phyloP scores from a whole-genome alignment of 164 flowering plant species.

The Amborella trichopoda region DNA sequence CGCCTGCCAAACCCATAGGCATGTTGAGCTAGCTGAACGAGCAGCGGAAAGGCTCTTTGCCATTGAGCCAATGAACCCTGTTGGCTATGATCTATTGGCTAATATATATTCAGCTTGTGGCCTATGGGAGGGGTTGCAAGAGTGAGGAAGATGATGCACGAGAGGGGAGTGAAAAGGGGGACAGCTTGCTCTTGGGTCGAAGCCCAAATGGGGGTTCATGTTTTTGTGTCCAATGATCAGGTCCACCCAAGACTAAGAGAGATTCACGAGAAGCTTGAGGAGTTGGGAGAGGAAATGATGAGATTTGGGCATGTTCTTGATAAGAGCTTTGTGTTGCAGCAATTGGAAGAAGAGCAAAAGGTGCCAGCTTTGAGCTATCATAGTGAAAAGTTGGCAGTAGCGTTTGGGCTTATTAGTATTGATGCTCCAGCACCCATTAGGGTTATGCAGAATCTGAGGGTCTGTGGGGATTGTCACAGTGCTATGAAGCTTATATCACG shows the following conservation, averaged over 20 bases:
- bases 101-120: slow-evolving; percentile 52
- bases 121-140: slow-evolving; percentile 40
- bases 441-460: slow-evolving; percentile 2
- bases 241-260: background rate
- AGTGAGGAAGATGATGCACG: slow-evolving; percentile 46
- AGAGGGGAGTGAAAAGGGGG: slow-evolving; percentile 9
- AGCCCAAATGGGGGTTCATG: background rate
- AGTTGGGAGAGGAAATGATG: background rate
- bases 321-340: slow-evolving; percentile 1
- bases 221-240: slow-evolving; percentile 4
- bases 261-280: slow-evolving; percentile 1
- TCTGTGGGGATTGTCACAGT: background rate
- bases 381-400: slow-evolving; percentile 1
- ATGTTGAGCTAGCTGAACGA: slow-evolving; percentile 54
- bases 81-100: slow-evolving; percentile 37
- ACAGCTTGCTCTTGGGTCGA: background rate
- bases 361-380: background rate
- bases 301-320: slow-evolving; percentile 1
- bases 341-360: slow-evolving; percentile 1
- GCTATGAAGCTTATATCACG: background rate
- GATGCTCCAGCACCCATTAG: slow-evolving; percentile 1
- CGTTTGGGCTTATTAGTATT: slow-evolving; percentile 1
- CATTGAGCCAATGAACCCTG: slow-evolving; percentile 60
- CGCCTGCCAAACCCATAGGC: slow-evolving; percentile 62
- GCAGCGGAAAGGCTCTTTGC: slow-evolving; percentile 45